A percentile compares a stretch with the other conserved stretches of the same genome.
Evolutionary conservation across 768 basidiomycete genomes (phyloP).

Genomic region (Phylloporus arenicola): DNA sequence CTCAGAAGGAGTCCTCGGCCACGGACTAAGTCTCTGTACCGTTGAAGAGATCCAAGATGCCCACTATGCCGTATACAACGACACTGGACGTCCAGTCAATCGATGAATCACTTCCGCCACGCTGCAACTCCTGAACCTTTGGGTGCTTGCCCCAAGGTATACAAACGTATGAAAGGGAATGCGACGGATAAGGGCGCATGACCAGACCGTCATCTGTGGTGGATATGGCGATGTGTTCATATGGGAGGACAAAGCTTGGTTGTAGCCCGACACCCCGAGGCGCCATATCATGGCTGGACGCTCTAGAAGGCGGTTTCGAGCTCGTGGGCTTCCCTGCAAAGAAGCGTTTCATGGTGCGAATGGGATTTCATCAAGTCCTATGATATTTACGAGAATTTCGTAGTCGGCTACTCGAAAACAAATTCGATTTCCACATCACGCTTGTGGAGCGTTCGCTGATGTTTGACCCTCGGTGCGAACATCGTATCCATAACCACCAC

Average conservation of each 20-base stretch:
- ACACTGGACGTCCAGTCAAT: slow-evolving; percentile 52
- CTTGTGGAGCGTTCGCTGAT: slow-evolving; percentile 45
- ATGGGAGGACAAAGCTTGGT: slow-evolving; percentile 58
- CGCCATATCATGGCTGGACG: slow-evolving; percentile 6
- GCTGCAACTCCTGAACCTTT: slow-evolving; percentile 47
- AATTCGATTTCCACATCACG: slow-evolving; percentile 22
- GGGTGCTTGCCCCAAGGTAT: slow-evolving; percentile 58
- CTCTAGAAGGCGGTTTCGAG: not conserved
- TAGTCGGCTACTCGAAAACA: slow-evolving; percentile 5
- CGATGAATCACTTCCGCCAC: slow-evolving; percentile 28
- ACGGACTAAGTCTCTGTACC: slow-evolving; percentile 36
- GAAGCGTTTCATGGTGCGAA: slow-evolving; percentile 28
- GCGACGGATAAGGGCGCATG: slow-evolving; percentile 48
- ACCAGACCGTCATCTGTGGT: slow-evolving; percentile 59
- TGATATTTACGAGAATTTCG: not conserved
- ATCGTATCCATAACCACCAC: slow-evolving; percentile 80
- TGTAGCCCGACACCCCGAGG: slow-evolving; percentile 34
- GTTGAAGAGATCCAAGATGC: slow-evolving; percentile 65
- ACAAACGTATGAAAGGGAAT: slow-evolving; percentile 37
- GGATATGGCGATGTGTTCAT: slow-evolving; percentile 62
- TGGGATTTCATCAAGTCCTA: not conserved
- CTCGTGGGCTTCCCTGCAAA: slow-evolving; percentile 19
- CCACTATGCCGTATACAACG: slow-evolving; percentile 72
- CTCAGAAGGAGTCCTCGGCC: slow-evolving; percentile 9
- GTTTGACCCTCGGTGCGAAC: slow-evolving; percentile 55